Base-by-base conservation (phyloP, 202 grass and related monocot genomes). In the Panicum hallii region DNA sequence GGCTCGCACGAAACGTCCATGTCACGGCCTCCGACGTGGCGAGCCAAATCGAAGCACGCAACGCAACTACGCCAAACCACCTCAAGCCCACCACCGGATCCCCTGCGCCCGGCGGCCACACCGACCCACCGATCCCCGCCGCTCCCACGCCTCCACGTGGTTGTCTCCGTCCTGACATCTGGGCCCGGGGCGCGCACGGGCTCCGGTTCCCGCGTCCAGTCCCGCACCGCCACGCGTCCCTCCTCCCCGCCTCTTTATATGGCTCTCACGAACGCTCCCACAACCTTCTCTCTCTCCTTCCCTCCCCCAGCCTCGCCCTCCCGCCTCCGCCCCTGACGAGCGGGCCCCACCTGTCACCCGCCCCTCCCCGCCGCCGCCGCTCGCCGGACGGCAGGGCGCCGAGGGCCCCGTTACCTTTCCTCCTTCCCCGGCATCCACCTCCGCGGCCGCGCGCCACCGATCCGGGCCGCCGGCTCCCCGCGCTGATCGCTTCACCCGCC, bases 311-410 rank as follows among this genome's bases (percentile, higher is more conserved):
- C 63, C 42, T 15, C 43, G 47, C 4, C 50, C 11, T 15, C 15
- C 54, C 1, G 17, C 48, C 20, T 9, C 32, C 30, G 5, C 23
- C 41, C 82, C 85, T 70, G 84, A 67, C 85, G 49, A 61, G 55
- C 8, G 70, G 89, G 89, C 41, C 89, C 89, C 85, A 85, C 76
- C 71, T 48, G 72, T 34, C 82, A 67, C n/a, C 77, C 54, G 36
- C 64, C 13, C 12, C 61, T 6, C 26, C 13, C 12, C 49, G 49
- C 57, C 78, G 72, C 82, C 78, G 79, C 81, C 79, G 61, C 68
- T 81, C 82, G 77, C 70, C 74, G 81, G 85, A 77, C 70, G 77
- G 84, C 61, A 76, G 84, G 72, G 49, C 66, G 55, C 44, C 71
- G 42, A 74, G 63, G 74, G 45, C 41, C 12, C 15, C 16, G 60